A percentile compares a stretch with the other conserved stretches of the same genome.
Conservation (phyloP, 176 grass and related monocot species). For the Bolboschoenus planiculmis region DNA sequence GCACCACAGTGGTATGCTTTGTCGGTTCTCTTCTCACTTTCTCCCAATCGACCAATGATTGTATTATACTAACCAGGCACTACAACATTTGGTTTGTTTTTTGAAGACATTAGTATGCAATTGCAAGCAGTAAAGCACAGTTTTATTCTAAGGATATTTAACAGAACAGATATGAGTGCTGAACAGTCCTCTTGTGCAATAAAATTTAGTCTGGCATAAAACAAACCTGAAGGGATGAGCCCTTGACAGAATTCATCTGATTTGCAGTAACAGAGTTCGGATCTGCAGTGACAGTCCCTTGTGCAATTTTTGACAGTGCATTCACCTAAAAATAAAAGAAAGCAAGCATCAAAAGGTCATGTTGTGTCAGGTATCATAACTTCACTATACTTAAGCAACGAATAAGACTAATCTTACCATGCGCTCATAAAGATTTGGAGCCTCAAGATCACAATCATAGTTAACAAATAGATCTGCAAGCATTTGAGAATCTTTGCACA, state of each 20-base stretch:
- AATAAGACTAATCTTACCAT: slow-evolving; percentile 37
- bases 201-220: slow-evolving; percentile 21
- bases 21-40: slow-evolving; percentile 54
- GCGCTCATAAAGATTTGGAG: slow-evolving; percentile 92
- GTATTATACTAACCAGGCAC: slow-evolving; percentile 96
- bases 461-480: slow-evolving; percentile 99
- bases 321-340: slow-evolving; percentile 57
- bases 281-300: slow-evolving; percentile 74
- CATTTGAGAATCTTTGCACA: slow-evolving; percentile 98
- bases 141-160: neutral
- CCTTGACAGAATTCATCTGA: slow-evolving; percentile 81
- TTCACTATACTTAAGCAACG: slow-evolving; percentile 6
- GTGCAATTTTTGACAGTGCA: slow-evolving; percentile 82
- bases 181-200: slow-evolving; percentile 5
- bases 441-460: slow-evolving; percentile 99
- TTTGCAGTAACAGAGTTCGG: slow-evolving; percentile 48
- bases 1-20: slow-evolving; percentile 44
- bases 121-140: neutral
- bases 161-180: neutral
- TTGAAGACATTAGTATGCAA: neutral
- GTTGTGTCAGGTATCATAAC: neutral
- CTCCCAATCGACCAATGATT: slow-evolving; percentile 99
- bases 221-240: slow-evolving; percentile 92
- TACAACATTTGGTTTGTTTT: slow-evolving; percentile 21
- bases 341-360: slow-evolving; percentile 16